A percentile compares a stretch with the other conserved stretches of the same genome.
Conservation (phyloP, 177 flowering plant species). For the Vitis hybrid region DNA sequence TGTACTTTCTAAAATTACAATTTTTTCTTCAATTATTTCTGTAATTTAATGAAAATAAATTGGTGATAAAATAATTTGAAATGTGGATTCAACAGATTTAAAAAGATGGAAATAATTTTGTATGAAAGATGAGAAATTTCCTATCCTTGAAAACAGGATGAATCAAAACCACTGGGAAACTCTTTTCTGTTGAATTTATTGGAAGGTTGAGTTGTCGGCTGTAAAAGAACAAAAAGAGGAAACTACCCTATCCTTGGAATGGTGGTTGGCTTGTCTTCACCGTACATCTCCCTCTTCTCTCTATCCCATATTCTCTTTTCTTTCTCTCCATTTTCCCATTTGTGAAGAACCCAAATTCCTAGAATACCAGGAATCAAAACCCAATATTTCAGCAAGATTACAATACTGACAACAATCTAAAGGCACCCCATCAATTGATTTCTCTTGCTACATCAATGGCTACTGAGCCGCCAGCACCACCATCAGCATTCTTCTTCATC, state of each 20-base stretch:
- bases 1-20: not conserved
- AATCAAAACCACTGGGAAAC: no score
- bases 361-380: conserved; percentile 1
- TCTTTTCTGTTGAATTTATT: no score
- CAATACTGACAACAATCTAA: not conserved
- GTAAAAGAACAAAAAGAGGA: no score
- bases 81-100: no score
- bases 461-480: not conserved
- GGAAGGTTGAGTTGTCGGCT: no score
- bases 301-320: not conserved
- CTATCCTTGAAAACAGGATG: no score
- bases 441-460: conserved; percentile 10
- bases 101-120: no score
- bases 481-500: not conserved
- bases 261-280: not conserved
- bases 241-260: no score
- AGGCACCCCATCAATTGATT: not conserved
- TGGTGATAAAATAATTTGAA: not conserved
- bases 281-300: not conserved
- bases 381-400: not conserved
- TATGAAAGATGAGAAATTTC: no score
- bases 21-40: no score
- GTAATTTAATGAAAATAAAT: not conserved
- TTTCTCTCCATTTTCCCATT: not conserved
- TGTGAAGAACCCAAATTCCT: not conserved